Conservation (phyloP, 148 eudicot genomes). For the Nyssa sinensis region DNA sequence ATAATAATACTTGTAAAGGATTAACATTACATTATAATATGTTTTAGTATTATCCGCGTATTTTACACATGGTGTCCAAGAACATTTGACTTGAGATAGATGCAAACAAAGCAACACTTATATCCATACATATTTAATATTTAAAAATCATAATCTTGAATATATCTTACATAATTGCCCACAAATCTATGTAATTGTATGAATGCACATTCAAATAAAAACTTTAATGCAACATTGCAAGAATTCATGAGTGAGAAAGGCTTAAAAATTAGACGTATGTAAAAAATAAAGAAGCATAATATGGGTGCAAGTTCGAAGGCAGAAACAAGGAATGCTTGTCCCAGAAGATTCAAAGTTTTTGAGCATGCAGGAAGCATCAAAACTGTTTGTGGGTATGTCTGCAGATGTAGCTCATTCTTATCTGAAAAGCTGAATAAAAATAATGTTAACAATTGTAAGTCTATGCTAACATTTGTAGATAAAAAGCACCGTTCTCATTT, state of each 20-base stretch:
- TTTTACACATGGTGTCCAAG: neutral
- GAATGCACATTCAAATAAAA: neutral
- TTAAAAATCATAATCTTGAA: neutral
- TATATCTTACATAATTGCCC: neutral
- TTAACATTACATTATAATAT: slow-evolving; percentile 6
- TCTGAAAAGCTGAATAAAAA: no score
- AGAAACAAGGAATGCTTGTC: no score
- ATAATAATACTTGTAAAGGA: no score
- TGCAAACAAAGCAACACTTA: neutral
- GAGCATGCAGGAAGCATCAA: no score
- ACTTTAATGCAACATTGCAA: neutral
- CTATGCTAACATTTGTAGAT: no score
- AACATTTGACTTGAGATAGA: neutral
- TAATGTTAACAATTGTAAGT: no score
- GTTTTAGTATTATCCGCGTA: neutral
- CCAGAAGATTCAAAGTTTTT: no score
- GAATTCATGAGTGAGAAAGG: neutral
- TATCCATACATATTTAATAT: neutral
- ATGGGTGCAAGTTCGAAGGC: no score
- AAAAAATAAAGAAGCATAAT: no score
- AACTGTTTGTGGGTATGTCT: no score
- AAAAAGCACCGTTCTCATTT: no score
- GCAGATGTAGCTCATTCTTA: no score
- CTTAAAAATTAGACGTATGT: neutral
- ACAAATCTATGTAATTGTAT: neutral